Evolutionary conservation across 228 moss, liverwort and hornwort species (phyloP), one percentile per base, ranked within the genome.

Genomic region (Sphagnum fallax): DNA sequence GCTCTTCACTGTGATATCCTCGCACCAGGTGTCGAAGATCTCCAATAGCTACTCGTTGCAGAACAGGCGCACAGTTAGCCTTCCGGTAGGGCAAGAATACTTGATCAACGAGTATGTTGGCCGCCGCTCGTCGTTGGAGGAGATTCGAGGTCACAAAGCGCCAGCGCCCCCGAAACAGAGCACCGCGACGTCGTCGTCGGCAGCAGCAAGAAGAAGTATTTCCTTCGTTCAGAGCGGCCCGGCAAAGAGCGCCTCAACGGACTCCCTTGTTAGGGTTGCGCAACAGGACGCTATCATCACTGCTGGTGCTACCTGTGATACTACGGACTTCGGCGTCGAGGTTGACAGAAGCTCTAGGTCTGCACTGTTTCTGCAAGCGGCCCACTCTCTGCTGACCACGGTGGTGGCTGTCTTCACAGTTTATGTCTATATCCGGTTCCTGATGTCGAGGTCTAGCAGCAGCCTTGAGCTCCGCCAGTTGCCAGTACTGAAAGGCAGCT

Each of bases 331-430:
- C 16, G 82, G 80, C n/a, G 58, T 63, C 8, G 85, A 88, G 47
- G 79, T 67, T 9, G 84, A 88, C 70, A 76, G 81, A 61, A 68
- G 81, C 16, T 85, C 83, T 0, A 90, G 79, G 65, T 75, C 79
- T 0, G 75, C 83, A 11, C 50, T 90, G 14, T 72, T 84, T 13
- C 78, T 81, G 14, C 81, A 90, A 65, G 85, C 82, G 5, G 90
- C 80, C 16, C 72, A 74, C 5, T 75, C 77, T 52, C 14, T 78
- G 15, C 52, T 81, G 12, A 79, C 73, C 5, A 61, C 79, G 68
- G 73, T 88, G 75, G 64, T 62, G 16, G 79, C 82, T 47, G 71
- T 88, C 62, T 65, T 85, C 6, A 77, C 75, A 0, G n/a, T 88
- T 60, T 81, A 78, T 16, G 0, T 83, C 4, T 77, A 77, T 2